Evolutionary conservation across 2,329 filamentous ascomycete species (phyloP).

Genomic region (Tolypocladium album): DNA sequence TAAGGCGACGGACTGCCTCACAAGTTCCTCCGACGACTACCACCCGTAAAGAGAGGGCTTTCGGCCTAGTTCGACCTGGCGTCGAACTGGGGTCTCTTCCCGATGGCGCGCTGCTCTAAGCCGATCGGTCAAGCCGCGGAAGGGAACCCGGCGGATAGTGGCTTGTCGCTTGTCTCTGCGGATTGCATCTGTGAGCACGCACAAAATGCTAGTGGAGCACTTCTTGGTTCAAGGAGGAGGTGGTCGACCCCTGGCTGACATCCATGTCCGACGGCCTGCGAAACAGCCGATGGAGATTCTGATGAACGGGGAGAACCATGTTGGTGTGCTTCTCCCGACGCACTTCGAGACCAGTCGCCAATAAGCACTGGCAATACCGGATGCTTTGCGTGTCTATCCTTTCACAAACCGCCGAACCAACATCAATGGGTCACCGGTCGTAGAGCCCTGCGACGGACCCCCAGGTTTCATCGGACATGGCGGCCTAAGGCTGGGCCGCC

Average conservation of each 20-base stretch:
- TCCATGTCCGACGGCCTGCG: neutral
- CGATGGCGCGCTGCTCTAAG: neutral
- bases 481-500: neutral
- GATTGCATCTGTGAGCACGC: neutral
- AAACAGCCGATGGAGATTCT: neutral
- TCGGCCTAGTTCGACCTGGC: neutral
- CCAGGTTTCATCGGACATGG: neutral
- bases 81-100: neutral
- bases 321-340: neutral
- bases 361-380: neutral
- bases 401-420: neutral
- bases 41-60: neutral
- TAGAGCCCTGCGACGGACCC: neutral
- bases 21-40: neutral
- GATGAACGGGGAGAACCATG: neutral
- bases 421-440: neutral
- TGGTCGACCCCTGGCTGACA: neutral
- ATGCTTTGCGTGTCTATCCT: neutral
- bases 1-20: neutral
- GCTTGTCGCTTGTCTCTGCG: conserved; percentile 1
- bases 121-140: neutral
- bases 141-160: neutral
- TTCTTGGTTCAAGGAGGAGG: neutral
- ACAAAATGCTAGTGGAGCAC: neutral
- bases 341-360: neutral